phyloP scores from a whole-genome alignment of 148 eudicot genomes.

The Fagopyrum homotropicum region DNA sequence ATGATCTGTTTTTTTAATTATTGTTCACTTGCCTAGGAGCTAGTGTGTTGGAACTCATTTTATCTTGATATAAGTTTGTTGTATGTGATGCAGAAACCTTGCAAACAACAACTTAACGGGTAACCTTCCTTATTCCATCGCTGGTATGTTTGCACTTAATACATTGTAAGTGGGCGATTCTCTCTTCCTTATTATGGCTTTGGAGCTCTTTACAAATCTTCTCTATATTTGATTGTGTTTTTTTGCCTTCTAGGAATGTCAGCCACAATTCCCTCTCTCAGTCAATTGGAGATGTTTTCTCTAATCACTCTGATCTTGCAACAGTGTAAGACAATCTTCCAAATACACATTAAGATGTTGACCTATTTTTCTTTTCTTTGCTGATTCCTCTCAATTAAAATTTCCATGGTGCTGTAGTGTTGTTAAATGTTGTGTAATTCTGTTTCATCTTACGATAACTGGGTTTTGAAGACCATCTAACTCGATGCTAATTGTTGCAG shows the following conservation, averaged over 20 bases:
- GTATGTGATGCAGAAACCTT: slow-evolving; percentile 58
- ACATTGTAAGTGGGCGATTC: slow-evolving; percentile 52
- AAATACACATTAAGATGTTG: too few species aligned
- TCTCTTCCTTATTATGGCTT: not conserved
- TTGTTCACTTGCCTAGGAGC: slow-evolving; percentile 10
- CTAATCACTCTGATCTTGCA: slow-evolving; percentile 56
- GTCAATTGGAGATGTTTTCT: slow-evolving; percentile 64
- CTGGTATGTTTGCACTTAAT: slow-evolving; percentile 50
- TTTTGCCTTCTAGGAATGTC: slow-evolving; percentile 45
- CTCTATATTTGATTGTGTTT: slow-evolving; percentile 15
- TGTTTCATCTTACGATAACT: not conserved
- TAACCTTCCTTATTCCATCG: slow-evolving; percentile 72
- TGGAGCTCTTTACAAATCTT: slow-evolving; percentile 13
- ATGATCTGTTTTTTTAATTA: slow-evolving; percentile 18
- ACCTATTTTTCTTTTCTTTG: too few species aligned
- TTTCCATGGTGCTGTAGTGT: not conserved
- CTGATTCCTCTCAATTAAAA: too few species aligned
- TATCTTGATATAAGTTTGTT: not conserved
- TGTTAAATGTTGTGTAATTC: not conserved
- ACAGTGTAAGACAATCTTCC: slow-evolving; percentile 49
- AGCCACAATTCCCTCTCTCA: slow-evolving; percentile 69
- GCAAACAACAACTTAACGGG: slow-evolving; percentile 73
- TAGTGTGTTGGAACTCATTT: not conserved
- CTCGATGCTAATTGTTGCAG: slow-evolving; percentile 33
- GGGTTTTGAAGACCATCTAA: not conserved